A percentile compares a stretch with the other conserved stretches of the same genome.
Conservation (phyloP, 768 basidiomycete genomes). For the Tephrocybe sp. region DNA sequence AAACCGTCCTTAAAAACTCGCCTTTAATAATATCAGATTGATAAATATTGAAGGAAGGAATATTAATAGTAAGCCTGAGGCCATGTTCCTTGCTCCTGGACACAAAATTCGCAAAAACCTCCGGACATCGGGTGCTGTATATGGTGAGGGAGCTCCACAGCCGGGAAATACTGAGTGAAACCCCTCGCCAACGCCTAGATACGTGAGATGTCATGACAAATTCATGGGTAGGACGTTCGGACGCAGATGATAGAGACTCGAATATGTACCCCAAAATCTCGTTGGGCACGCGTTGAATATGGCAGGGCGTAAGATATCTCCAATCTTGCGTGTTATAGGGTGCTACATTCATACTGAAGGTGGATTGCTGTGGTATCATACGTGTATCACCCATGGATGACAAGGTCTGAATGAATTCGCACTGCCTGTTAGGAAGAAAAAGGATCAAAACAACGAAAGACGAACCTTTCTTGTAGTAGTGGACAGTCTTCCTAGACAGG, state of each 20-base stretch:
- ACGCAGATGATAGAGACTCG: not conserved
- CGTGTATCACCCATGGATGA: no score
- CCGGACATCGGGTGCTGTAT: constrained; percentile 3
- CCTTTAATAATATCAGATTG: not conserved
- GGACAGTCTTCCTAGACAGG: no score
- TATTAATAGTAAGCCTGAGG: not conserved
- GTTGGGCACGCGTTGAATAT: not conserved
- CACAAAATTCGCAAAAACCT: constrained; percentile 4
- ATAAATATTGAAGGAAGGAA: not conserved
- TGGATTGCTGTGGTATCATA: not conserved
- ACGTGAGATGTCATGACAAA: constrained; percentile 4
- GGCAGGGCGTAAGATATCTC: not conserved
- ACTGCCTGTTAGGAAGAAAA: no score
- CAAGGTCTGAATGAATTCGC: no score
- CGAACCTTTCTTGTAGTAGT: no score
- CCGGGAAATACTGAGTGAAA: not conserved
- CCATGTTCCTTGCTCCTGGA: constrained; percentile 2
- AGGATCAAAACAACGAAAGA: no score
- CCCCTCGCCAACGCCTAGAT: constrained; percentile 6
- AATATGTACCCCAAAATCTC: not conserved
- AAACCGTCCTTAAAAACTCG: constrained; percentile 6
- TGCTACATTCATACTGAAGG: not conserved
- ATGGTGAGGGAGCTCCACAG: constrained; percentile 9
- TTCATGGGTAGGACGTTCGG: not conserved
- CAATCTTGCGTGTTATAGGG: not conserved